Conservation (phyloP, 495 filamentous ascomycete genomes). For the Penicillium egyptiacum region DNA sequence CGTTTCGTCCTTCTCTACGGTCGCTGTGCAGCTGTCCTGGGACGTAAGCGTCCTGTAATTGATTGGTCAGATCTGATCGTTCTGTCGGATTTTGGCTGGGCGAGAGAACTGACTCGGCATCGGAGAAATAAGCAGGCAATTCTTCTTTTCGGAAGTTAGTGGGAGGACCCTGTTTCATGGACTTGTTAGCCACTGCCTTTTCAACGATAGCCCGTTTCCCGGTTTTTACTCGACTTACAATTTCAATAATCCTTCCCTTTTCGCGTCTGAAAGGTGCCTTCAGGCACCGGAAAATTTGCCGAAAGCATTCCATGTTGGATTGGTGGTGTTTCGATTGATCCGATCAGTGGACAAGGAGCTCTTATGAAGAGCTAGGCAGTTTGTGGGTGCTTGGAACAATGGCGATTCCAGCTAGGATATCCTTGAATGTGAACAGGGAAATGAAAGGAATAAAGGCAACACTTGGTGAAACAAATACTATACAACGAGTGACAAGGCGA, state of each 20-base stretch:
- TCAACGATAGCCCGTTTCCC: not conserved
- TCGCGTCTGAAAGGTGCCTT: constrained; percentile 39
- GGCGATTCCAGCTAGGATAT: not conserved
- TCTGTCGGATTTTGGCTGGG: constrained; percentile 19
- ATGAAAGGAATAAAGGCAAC: constrained; percentile 13
- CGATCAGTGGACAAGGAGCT: not conserved
- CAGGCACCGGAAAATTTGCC: constrained; percentile 39
- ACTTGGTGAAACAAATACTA: constrained; percentile 26
- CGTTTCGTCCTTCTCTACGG: constrained; percentile 33
- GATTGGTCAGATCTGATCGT: constrained; percentile 34
- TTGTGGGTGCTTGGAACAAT: constrained; percentile 1
- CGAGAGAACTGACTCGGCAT: constrained; percentile 45
- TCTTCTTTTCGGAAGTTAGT: constrained; percentile 51
- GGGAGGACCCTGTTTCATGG: constrained; percentile 37
- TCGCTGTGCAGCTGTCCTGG: constrained; percentile 34
- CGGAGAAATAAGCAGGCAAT: constrained; percentile 40
- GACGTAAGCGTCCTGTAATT: constrained; percentile 42
- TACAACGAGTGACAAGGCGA: constrained; percentile 29
- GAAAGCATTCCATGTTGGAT: constrained; percentile 41
- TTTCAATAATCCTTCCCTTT: constrained; percentile 36
- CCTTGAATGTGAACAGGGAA: constrained; percentile 11
- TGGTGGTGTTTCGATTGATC: constrained; percentile 5
- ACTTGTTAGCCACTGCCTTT: constrained; percentile 8
- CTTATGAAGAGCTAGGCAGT: constrained; percentile 16
- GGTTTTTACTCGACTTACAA: constrained; percentile 29